Base-by-base conservation (phyloP, 768 basidiomycete species). In the Calocybe indica region DNA sequence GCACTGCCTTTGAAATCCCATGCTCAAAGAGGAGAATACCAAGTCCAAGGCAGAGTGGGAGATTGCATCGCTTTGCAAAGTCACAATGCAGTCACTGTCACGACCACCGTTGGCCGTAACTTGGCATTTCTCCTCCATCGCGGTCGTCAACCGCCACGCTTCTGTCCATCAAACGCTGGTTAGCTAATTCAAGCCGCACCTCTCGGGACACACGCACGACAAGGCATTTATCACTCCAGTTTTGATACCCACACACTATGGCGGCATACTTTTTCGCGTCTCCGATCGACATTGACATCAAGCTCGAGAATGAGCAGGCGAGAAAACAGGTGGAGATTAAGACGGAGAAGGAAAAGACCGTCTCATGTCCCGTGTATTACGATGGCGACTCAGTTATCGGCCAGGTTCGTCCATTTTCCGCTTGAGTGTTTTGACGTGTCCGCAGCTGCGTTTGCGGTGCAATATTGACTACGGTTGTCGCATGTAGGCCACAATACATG, bases 371-470 rank as follows among this genome's bases (percentile, higher is more conserved):
- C 1, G 85, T 98, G 5, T 97, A 91, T 64, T 94, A 90, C 61
- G 96, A 98, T 64, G 96, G 95, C 5, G 95, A 98, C 61, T 83
- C 85, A n/a, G 76, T 98, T 32, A 62, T 74, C 12, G 94, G 96
- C 3, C 85, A 90, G 80, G 93, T 93, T 58, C 43, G 60, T 61
- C 29, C 15, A 47, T 8, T 7, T 5, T 40, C 22, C 7, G 10
- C 15, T 13, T 40, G 39, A 14, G 13, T 8, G 37, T 28, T 22
- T 46, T 31, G 4, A n/a, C 14, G 42, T 36, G 47, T 46, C 15
- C 33, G 37, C 22, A 47, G 22, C 50, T n/a, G 45, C 32, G 9
- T 35, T 38, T 31, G 33, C 30, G 15, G 6, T 43, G 7, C 10
- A 32, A 8, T 43, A 29, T 28, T 28, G 7, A 41, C 30, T 34